Evolutionary conservation across 139 green algal species (phyloP).

Genomic region (Yamagishiella unicocca): DNA sequence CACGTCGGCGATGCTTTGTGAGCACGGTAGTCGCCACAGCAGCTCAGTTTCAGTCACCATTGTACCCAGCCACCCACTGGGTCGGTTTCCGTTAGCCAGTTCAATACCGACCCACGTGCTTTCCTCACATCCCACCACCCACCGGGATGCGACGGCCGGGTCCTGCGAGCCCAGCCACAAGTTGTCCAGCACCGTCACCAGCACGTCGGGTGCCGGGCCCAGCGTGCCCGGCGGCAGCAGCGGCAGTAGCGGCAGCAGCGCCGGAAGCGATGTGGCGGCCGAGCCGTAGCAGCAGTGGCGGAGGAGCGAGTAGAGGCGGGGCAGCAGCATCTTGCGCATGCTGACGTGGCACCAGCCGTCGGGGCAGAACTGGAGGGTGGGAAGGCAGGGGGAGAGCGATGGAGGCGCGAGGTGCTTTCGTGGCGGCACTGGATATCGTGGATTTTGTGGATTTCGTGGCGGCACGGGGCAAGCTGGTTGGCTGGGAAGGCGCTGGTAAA

Average conservation of each 20-base stretch:
- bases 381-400: neutral
- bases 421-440: no score
- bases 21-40: no score
- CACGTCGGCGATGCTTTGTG: no score
- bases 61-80: no score
- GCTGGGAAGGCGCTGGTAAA: no score
- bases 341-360: conserved; percentile 63
- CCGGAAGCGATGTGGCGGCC: conserved; percentile 62
- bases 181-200: conserved; percentile 10
- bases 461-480: no score
- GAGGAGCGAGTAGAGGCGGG: conserved; percentile 76
- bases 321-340: conserved; percentile 76
- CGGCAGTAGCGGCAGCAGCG: conserved; percentile 77
- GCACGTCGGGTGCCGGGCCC: conserved; percentile 42
- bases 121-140: neutral
- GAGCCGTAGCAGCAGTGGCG: conserved; percentile 79
- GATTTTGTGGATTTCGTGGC: no score
- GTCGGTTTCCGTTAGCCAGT: no score
- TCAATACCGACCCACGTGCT: no score
- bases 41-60: no score
- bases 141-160: neutral
- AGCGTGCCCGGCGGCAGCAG: conserved; percentile 58
- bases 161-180: conserved; percentile 41
- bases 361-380: conserved; percentile 36
- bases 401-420: no score